Percentiles rank a stretch among this genome's conserved stretches.
phyloP scores from a whole-genome alignment of 306 rosid species.

The Rosa multiflora region DNA sequence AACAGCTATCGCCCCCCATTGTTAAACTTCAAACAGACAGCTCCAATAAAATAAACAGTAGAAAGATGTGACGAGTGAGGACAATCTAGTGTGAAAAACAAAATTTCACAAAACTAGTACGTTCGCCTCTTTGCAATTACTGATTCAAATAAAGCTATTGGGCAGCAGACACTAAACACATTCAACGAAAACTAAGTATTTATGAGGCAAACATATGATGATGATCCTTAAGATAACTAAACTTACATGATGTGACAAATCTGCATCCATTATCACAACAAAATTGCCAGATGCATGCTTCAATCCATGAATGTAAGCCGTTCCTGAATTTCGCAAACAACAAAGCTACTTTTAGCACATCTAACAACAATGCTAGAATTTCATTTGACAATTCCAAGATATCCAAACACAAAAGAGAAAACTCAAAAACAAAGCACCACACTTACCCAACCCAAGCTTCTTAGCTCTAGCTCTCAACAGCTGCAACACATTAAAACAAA shows the following conservation, averaged over 20 bases:
- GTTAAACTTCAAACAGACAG: background rate
- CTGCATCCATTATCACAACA: slow-evolving; percentile 95
- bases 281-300: slow-evolving; percentile 95
- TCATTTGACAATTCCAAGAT: slow-evolving; percentile 26
- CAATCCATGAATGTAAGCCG: slow-evolving; percentile 91
- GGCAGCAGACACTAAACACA: background rate
- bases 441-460: slow-evolving; percentile 90
- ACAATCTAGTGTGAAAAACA: background rate
- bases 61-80: background rate
- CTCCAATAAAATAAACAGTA: background rate
- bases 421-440: background rate
- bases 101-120: background rate
- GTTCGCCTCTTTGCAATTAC: background rate
- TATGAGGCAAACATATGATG: background rate
- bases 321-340: slow-evolving; percentile 54
- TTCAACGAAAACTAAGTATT: background rate
- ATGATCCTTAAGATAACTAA: slow-evolving; percentile 22
- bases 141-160: background rate
- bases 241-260: slow-evolving; percentile 91
- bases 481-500: slow-evolving; percentile 40
- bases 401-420: background rate
- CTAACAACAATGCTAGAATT: background rate
- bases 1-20: background rate
- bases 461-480: slow-evolving; percentile 81
- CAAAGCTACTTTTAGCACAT: background rate